Base-by-base conservation (phyloP, 1,139 yeast genomes). In the Suhomyces chickasaworum region DNA sequence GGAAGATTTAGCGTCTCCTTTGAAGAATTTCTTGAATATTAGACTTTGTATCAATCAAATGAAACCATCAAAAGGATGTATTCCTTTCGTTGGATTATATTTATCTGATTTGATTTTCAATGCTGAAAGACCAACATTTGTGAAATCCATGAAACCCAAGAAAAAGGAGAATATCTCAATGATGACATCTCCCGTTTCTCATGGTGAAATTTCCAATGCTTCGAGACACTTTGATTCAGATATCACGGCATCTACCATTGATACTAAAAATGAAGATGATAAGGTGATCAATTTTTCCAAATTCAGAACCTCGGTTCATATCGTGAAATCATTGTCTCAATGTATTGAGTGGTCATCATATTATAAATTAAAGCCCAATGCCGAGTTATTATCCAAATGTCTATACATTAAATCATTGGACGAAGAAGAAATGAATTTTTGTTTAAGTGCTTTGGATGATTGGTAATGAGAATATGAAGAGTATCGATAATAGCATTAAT, bases 61-160 rank as follows among this genome's bases (percentile, higher is more conserved):
- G 50, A 80, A 79, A 46, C 89, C 90, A 12, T 77, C 88, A 1
- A 76, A 73, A 48, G 98, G 98, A 1, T 85, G 96, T 57, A 83
- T 91, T 42, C 98, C 98, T 21, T 91, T 90, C 63, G 81, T 91
- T 44, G 97, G 96, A 1, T 73, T 93, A 36, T 90, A 89, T 58
- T 65, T 93, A 42, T 84, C 91, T 2, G 98, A 93, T 63, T 74
- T 91, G 58, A 83, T 89, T 1, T 81, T 85, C 61, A 89, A 89
- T 62, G 83, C 90, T 4, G 95, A 89, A 58, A 75, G 90, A 53
- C 80, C 82, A 3, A 73, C 75, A 15, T 69, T 73, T 43, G 63
- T 74, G 39, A 69, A 65, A 47, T 45, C 55, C 27, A 52, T 48
- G 31, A 39, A 42, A 7, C 29, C 40, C 6, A 44, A 37, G 38